Evolutionary conservation across 2,329 filamentous ascomycete species (phyloP).

Genomic region (Claviceps africana): DNA sequence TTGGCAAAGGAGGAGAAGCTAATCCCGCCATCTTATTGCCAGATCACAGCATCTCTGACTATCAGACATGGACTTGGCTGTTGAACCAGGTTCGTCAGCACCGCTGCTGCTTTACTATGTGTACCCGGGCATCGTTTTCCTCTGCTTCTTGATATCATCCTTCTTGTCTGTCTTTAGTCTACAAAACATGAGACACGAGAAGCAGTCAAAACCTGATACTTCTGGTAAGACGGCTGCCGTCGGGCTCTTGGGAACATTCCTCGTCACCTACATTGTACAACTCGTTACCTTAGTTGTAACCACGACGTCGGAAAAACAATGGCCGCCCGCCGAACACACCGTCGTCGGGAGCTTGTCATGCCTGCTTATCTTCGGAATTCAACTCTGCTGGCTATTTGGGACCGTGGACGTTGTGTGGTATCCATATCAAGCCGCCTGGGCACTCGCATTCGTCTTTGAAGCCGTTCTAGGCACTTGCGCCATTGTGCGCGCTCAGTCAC

Average conservation of each 20-base stretch:
- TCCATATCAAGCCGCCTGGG: slow-evolving; percentile 49
- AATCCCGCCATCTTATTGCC: not conserved
- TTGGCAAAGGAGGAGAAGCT: not conserved
- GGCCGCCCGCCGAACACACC: slow-evolving; percentile 31
- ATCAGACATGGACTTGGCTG: slow-evolving; percentile 2
- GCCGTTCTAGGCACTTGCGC: slow-evolving; percentile 25
- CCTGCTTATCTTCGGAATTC: slow-evolving; percentile 48
- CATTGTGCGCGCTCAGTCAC: slow-evolving; percentile 3
- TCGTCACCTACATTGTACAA: slow-evolving; percentile 35
- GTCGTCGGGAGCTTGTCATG: slow-evolving; percentile 47
- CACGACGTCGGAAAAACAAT: slow-evolving; percentile 20
- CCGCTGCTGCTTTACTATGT: slow-evolving; percentile 40
- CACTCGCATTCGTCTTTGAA: slow-evolving; percentile 44
- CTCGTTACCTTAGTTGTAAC: slow-evolving; percentile 25
- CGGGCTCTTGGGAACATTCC: slow-evolving; percentile 29
- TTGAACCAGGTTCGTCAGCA: slow-evolving; percentile 10
- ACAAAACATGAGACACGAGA: slow-evolving; percentile 25
- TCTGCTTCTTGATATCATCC: slow-evolving; percentile 41
- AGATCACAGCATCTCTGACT: not conserved
- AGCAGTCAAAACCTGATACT: slow-evolving; percentile 6
- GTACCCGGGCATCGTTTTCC: slow-evolving; percentile 41
- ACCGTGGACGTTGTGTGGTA: slow-evolving; percentile 41
- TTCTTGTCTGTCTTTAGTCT: slow-evolving; percentile 38
- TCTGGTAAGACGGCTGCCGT: slow-evolving; percentile 15
- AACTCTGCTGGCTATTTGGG: slow-evolving; percentile 40